Evolutionary conservation across 2,329 filamentous ascomycete genomes (phyloP), one percentile per base, ranked within the genome.

Genomic region (Alternaria triticina): DNA sequence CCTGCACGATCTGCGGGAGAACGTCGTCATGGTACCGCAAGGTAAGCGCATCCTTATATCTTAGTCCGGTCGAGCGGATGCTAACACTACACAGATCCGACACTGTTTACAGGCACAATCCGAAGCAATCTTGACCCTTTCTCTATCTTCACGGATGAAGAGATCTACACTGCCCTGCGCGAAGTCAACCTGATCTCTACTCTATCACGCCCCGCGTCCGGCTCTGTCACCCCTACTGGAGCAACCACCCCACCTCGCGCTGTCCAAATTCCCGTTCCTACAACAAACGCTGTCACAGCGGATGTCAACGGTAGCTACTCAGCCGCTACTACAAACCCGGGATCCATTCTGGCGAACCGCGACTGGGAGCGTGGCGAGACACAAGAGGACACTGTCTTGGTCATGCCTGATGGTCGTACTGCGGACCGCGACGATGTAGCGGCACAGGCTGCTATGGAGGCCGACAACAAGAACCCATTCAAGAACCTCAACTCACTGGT

Each of bases 1-100:
- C 7, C 87, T 99, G n/a, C 91, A 93, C 67, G 95, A 98, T 80
- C 84, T 99, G 72, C 91, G 96, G 59, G 91, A 97, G 81, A 91
- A 92, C 50, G 96, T 99, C 73, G 97, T 96, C 0, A 98, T 99
- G 80, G 96, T 99, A 61, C 96, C 96, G 27, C 96, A 99, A 83
- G 78, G 79, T 80, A 70, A 73, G 74, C 30, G 28, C 9, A 13
- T 27, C 11, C 15, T 27, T 8, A 25, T 33, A 5, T 15, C 6
- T 3, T 11, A 25, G 15, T 2, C 6, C 13, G 17, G 8, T 50
- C 7, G 4, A 51, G 8, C 44, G 54, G 46, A 6, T 56, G 56
- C 74, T 77, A 59, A 76, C 56, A 6, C 23, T 9, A 44, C 15
- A 9, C 30, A 81, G 96, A 99, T 77, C 96, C 93, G 58, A 98